Percentiles rank a stretch among this genome's conserved stretches.
Conservation (phyloP, 2,329 filamentous ascomycete genomes). For the Colletotrichum aenigma region DNA sequence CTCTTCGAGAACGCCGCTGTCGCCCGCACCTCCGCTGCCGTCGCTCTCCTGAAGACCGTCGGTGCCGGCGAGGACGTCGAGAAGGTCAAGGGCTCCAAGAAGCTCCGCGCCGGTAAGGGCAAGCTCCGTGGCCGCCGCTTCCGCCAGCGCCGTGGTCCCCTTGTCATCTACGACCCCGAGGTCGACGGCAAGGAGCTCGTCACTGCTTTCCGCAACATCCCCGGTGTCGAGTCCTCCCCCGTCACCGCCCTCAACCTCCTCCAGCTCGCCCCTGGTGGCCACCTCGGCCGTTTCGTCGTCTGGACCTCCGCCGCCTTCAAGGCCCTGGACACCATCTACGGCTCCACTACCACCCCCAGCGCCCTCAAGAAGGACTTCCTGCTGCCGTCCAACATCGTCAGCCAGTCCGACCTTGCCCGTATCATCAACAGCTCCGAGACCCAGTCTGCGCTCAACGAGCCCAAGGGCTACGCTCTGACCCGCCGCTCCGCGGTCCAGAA, state of each 20-base stretch:
- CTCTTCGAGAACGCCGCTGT: constrained; percentile 81
- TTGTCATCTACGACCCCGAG: constrained; percentile 96
- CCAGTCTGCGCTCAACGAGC: constrained; percentile 91
- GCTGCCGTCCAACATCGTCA: constrained; percentile 88
- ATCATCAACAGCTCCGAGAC: constrained; percentile 99
- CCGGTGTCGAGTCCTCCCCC: constrained; percentile 95
- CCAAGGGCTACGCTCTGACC: constrained; percentile 87
- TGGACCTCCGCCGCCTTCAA: constrained; percentile 98
- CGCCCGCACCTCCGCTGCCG: constrained; percentile 86
- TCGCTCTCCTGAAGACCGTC: constrained; percentile 86
- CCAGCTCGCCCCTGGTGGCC: constrained; percentile 97
- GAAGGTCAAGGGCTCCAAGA: constrained; percentile 96
- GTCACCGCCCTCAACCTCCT: constrained; percentile 97
- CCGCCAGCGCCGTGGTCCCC: constrained; percentile 96
- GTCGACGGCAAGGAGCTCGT: constrained; percentile 94
- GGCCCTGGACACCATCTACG: constrained; percentile 96
- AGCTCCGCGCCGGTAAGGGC: constrained; percentile 98
- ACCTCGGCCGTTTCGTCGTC: constrained; percentile 98
- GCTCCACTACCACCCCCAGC: constrained; percentile 85
- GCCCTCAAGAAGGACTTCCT: constrained; percentile 99
- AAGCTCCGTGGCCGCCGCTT: constrained; percentile 96
- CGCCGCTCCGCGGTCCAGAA: constrained; percentile 95
- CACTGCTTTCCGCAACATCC: constrained; percentile 97
- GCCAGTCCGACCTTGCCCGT: constrained; percentile 93
- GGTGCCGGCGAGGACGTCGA: constrained; percentile 90